Conservation (phyloP, 257 asterid genomes). For the Plantago major region DNA sequence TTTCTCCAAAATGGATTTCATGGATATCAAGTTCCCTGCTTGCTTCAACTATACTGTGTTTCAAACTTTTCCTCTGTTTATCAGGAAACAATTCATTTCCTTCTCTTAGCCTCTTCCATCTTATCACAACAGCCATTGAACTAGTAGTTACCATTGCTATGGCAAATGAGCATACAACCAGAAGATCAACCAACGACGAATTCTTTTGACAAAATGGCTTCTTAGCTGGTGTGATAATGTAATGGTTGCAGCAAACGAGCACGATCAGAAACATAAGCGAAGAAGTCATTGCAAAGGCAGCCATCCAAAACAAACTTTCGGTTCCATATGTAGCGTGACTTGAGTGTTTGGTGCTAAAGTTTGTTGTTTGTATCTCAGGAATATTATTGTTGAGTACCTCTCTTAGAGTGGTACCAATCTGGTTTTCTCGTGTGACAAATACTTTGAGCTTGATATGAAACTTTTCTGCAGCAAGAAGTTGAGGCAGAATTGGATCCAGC, state of each 20-base stretch:
- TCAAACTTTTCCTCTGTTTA: conserved; percentile 26
- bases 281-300: conserved; percentile 36
- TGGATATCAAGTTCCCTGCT: conserved; percentile 40
- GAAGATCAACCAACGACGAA: conserved; percentile 48
- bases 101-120: conserved; percentile 45
- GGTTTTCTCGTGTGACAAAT: conserved; percentile 58
- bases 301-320: conserved; percentile 39
- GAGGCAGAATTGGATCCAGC: conserved; percentile 50
- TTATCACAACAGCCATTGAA: conserved; percentile 32
- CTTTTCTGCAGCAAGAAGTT: conserved; percentile 33
- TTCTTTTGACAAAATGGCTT: conserved; percentile 34
- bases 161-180: conserved; percentile 51
- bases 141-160: conserved; percentile 39
- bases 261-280: conserved; percentile 43
- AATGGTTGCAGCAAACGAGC: conserved; percentile 45
- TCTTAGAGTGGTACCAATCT: conserved; percentile 31
- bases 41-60: conserved; percentile 28
- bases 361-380: conserved; percentile 28
- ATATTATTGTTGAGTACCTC: conserved; percentile 38
- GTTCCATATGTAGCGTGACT: conserved; percentile 41
- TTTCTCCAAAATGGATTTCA: conserved; percentile 62
- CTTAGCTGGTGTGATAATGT: conserved; percentile 32
- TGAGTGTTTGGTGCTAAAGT: conserved; percentile 30
- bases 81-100: conserved; percentile 31
- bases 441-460: conserved; percentile 41